Conservation (phyloP, 768 basidiomycete species). For the Gloeopeniophorella convolvens region DNA sequence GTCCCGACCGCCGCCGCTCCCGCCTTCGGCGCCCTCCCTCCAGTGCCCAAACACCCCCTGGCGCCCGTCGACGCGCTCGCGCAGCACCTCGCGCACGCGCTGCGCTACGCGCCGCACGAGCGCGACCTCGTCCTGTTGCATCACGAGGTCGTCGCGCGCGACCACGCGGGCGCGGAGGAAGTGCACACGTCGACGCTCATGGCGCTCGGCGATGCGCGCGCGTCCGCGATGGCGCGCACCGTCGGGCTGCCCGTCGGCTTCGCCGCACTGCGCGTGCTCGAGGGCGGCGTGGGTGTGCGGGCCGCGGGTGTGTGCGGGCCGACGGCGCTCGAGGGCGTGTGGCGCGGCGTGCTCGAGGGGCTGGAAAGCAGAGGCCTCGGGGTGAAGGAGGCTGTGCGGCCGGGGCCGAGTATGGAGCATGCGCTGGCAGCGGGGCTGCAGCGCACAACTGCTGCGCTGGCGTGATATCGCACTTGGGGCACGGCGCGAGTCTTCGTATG, state of each 20-base stretch:
- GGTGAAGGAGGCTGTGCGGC: constrained; percentile 32
- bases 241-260: constrained; percentile 87
- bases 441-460: not conserved
- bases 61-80: constrained; percentile 73
- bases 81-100: constrained; percentile 58
- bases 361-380: constrained; percentile 45
- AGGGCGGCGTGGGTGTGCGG: constrained; percentile 38
- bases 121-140: constrained; percentile 82
- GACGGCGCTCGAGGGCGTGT: constrained; percentile 49
- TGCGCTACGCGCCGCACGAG: constrained; percentile 64
- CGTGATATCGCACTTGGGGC: not conserved
- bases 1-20: constrained; percentile 20
- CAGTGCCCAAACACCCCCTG: constrained; percentile 36
- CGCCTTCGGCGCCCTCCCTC: constrained; percentile 30
- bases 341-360: constrained; percentile 51
- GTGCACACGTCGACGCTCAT: constrained; percentile 64
- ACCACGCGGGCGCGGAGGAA: constrained; percentile 31
- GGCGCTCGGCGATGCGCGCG: constrained; percentile 48
- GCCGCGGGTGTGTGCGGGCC: constrained; percentile 68
- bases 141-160: constrained; percentile 66
- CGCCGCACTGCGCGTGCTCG: constrained; percentile 64
- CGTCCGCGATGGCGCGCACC: constrained; percentile 85
- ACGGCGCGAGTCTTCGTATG: no score
- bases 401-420: constrained; percentile 40
- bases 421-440: constrained; percentile 13